phyloP scores from a whole-genome alignment of 2,329 filamentous ascomycete genomes.

The Nemania diffusa region DNA sequence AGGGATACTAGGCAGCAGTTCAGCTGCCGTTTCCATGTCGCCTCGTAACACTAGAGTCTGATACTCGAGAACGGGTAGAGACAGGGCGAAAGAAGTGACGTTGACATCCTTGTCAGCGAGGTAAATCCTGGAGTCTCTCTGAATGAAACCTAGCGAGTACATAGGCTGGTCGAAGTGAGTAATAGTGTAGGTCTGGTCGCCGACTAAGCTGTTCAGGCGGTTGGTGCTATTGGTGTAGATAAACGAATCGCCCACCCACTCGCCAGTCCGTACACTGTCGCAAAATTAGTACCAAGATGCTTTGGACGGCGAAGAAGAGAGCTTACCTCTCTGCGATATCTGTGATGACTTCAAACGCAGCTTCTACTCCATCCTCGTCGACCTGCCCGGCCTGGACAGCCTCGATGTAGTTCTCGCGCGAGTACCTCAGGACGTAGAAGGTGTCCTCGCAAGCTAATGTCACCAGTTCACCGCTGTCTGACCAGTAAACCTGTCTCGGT shows the following conservation, averaged over 20 bases:
- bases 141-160: constrained; percentile 95
- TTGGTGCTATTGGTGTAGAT: constrained; percentile 98
- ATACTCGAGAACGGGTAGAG: constrained; percentile 93
- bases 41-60: constrained; percentile 94
- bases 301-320: neutral
- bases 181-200: constrained; percentile 97
- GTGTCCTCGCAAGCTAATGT: constrained; percentile 93
- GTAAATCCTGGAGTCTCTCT: constrained; percentile 94
- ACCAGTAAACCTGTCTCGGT: constrained; percentile 87
- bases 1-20: constrained; percentile 85
- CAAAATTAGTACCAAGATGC: constrained; percentile 42
- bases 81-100: constrained; percentile 89
- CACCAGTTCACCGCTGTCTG: constrained; percentile 93
- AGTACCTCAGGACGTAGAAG: constrained; percentile 94
- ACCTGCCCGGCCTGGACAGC: constrained; percentile 83
- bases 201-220: constrained; percentile 96
- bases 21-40: constrained; percentile 90
- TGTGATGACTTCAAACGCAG: constrained; percentile 95
- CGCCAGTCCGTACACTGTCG: constrained; percentile 83
- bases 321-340: constrained; percentile 88
- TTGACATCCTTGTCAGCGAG: constrained; percentile 95
- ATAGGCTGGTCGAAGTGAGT: constrained; percentile 96
- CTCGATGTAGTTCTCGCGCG: constrained; percentile 85
- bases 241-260: constrained; percentile 99
- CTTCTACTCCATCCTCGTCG: constrained; percentile 91